Evolutionary conservation across 2,329 filamentous ascomycete genomes (phyloP).

Genomic region (Ceratocystis papillata): DNA sequence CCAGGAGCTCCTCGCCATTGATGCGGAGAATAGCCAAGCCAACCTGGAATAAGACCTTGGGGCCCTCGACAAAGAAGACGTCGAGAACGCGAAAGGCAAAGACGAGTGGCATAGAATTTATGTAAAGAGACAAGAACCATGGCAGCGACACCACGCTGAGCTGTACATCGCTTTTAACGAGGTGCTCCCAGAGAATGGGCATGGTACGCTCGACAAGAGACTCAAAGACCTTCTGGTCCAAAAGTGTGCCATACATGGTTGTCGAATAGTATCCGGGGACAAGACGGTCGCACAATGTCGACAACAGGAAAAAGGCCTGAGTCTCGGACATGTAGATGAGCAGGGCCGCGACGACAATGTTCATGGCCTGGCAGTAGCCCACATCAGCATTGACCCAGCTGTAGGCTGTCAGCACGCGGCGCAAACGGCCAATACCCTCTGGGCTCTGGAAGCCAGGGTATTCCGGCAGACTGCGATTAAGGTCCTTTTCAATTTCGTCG

Average conservation of each 20-base stretch:
- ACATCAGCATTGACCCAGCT: conserved; percentile 95
- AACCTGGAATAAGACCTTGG: conserved; percentile 94
- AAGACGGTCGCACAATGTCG: conserved; percentile 80
- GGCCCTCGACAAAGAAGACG: conserved; percentile 95
- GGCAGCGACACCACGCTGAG: conserved; percentile 93
- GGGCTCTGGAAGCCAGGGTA: conserved; percentile 96
- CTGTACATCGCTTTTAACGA: conserved; percentile 94
- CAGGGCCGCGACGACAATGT: conserved; percentile 95
- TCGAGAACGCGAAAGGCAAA: conserved; percentile 95
- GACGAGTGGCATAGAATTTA: conserved; percentile 98
- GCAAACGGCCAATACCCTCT: conserved; percentile 80
- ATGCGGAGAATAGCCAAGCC: conserved; percentile 93
- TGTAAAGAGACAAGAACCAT: conserved; percentile 96
- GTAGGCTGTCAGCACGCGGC: conserved; percentile 88
- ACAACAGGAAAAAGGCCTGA: conserved; percentile 91
- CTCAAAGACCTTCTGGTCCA: conserved; percentile 96
- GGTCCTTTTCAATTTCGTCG: conserved; percentile 96
- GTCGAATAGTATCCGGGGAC: conserved; percentile 96
- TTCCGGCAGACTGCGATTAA: conserved; percentile 91
- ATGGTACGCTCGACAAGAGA: conserved; percentile 97
- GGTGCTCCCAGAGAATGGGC: conserved; percentile 95
- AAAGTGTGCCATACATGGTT: conserved; percentile 95
- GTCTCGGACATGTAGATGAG: conserved; percentile 97
- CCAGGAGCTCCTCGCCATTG: conserved; percentile 89
- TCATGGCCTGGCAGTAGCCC: conserved; percentile 99